Percentiles rank a stretch among this genome's conserved stretches.
phyloP scores from a whole-genome alignment of 2,329 filamentous ascomycete genomes.

The Diatrype stigma region DNA sequence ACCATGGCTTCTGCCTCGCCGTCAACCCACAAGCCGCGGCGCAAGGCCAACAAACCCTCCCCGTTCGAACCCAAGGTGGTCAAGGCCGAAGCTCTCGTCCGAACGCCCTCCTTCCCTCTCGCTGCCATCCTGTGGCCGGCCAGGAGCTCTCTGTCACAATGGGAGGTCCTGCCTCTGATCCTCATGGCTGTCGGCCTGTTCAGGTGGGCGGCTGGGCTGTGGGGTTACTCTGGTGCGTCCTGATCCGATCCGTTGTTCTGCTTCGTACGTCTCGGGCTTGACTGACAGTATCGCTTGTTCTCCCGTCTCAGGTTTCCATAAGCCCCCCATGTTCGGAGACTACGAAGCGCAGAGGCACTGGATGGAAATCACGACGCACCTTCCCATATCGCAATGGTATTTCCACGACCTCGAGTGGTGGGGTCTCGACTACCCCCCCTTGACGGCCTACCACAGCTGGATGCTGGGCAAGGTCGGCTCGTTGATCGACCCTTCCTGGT shows the following conservation, averaged over 20 bases:
- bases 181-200: slow-evolving; percentile 90
- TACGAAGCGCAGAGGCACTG: slow-evolving; percentile 98
- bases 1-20: slow-evolving; percentile 48
- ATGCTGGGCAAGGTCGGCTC: slow-evolving; percentile 81
- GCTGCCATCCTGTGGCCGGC: slow-evolving; percentile 94
- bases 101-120: slow-evolving; percentile 76
- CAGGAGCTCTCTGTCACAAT: slow-evolving; percentile 79
- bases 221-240: slow-evolving; percentile 82
- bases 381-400: slow-evolving; percentile 95
- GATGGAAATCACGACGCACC: slow-evolving; percentile 92
- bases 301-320: slow-evolving; percentile 63
- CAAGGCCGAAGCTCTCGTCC: slow-evolving; percentile 42
- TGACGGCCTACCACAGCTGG: slow-evolving; percentile 99
- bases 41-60: slow-evolving; percentile 50
- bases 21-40: slow-evolving; percentile 56
- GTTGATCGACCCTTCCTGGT: slow-evolving; percentile 79
- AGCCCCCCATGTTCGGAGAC: slow-evolving; percentile 90
- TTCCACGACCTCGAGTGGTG: slow-evolving; percentile 96
- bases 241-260: not conserved
- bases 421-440: slow-evolving; percentile 94
- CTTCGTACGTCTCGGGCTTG: slow-evolving; percentile 3
- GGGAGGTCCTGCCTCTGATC: slow-evolving; percentile 83
- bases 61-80: slow-evolving; percentile 31
- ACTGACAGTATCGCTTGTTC: slow-evolving; percentile 4
- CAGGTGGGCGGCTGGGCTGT: slow-evolving; percentile 85